Evolutionary conservation across 2,329 filamentous ascomycete genomes (phyloP), one percentile per base, ranked within the genome.

Genomic region (Alternaria alternata): DNA sequence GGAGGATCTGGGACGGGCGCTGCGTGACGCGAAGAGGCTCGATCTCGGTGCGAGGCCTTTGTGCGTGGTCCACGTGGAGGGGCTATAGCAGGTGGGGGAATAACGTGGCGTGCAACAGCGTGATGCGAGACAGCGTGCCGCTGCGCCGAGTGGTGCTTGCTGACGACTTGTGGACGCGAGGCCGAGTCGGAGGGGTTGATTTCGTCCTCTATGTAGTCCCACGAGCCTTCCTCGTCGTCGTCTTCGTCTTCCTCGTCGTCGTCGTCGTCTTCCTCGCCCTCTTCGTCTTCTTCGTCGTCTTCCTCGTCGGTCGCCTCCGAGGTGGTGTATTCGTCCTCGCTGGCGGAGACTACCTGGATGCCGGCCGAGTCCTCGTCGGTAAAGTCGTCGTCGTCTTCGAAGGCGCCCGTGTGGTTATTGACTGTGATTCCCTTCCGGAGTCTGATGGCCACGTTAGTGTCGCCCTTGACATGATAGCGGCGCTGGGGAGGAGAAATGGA

Each of bases 131-230:
- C 57, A 30, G 57, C 61, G 43, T 55, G 61, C 68, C 77, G 75
- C 12, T 54, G 54, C 20, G 49, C 48, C 56, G 57, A 24, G 36
- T 56, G 60, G 20, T 61, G 65, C 51, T 79, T 77, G 24, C 24
- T 26, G 39, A 71, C 49, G 12, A 38, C 57, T 28, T 64, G 68
- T 3, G 81, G 78, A 46, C 80, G 77, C 20, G 82, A 84, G 22
- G 82, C 82, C 26, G 82, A 84, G 69, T 84, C 82, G n/a, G 79
- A 81, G 26, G 82, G 82, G 24, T 80, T 78, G 66, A 84, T 80
- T 54, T 81, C 34, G 34, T 38, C 80, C 78, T 81, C 73, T 44
- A 74, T 71, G 57, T 76, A 72, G 63, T 76, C 71, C 58, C 58
- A 61, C 41, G 58, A 57, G 26, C 75, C 75, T 56, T 75, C 75